Base-by-base conservation (phyloP, 1,284 basidiomycete species). In the Heterobasidion occidentale region DNA sequence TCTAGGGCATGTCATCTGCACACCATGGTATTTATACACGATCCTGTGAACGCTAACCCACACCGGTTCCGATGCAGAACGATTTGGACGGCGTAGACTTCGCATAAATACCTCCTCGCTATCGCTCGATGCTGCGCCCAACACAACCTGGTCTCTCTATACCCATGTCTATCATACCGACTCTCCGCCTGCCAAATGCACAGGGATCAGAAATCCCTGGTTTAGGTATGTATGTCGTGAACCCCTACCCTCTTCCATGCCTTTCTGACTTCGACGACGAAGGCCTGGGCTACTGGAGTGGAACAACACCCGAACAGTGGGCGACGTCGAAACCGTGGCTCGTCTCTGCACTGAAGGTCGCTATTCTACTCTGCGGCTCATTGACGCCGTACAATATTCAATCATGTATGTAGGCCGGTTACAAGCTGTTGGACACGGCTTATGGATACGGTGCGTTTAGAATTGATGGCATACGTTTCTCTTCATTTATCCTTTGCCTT, bases 281-380 rank as follows among this genome's bases (percentile, higher is more conserved):
- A 51, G 50, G 38, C 6, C 34, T 53, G 5, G 52, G 52, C 17
- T 19, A 9, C 6, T 53, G 52, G 52, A 35, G 38, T 7, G 52
- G 52, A 14, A 27, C 42, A 34, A 53, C 52, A 20, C 17, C 17
- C 6, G 52, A 53, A 34, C 19, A 53, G 9, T 27, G 52, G 44
- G 42, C 52, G 38, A 46, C 36, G 38, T 44, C 52, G 52, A 53
- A 53, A 34, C 38, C 36, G 20, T 53, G 52, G 52, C 27, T 46
- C 12, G 14, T 53, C 19, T 27, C 38, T 33, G 64, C 65, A 9
- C 38, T 66, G 38, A 36, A 64, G 58, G 65, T 66, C 14, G 15
- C 51, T 55, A 27, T 27, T 27, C 27, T 5, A 27, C 5, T 27
- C 3, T 27, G 27, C 27, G 27, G 27, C 27, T 27, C 27, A 27